Conservation (phyloP, 495 filamentous ascomycete genomes). For the Thermothielavioides terrestris region DNA sequence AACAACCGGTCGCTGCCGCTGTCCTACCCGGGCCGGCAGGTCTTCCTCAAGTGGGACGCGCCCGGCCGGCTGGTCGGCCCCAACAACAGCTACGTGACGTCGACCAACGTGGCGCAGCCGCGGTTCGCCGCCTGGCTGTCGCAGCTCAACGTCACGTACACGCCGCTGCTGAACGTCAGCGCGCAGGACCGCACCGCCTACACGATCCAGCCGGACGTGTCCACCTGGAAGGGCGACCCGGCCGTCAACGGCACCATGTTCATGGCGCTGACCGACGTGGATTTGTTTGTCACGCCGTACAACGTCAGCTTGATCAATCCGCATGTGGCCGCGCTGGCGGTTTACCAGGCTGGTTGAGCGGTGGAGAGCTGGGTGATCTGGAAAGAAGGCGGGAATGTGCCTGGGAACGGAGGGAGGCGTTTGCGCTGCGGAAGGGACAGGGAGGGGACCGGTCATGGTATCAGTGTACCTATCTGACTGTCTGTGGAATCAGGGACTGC, state of each 20-base stretch:
- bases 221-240: slow-evolving; percentile 56
- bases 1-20: slow-evolving; percentile 60
- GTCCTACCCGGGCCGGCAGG: slow-evolving; percentile 64
- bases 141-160: slow-evolving; percentile 84
- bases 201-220: slow-evolving; percentile 60
- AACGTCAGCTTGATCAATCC: slow-evolving; percentile 67
- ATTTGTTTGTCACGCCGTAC: slow-evolving; percentile 64
- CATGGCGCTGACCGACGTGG: slow-evolving; percentile 62
- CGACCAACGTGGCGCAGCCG: slow-evolving; percentile 47
- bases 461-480: no score
- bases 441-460: no score
- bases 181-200: slow-evolving; percentile 44
- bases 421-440: no score
- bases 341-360: slow-evolving; percentile 72
- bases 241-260: slow-evolving; percentile 75
- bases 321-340: slow-evolving; percentile 63
- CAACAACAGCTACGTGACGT: slow-evolving; percentile 72
- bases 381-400: no score
- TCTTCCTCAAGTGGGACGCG: slow-evolving; percentile 63
- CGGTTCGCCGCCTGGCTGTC: slow-evolving; percentile 66
- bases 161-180: slow-evolving; percentile 48
- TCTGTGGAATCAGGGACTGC: no score
- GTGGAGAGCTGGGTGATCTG: no score
- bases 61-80: slow-evolving; percentile 66
- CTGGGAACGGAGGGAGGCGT: neutral